Conservation (phyloP, 345 rosid genomes). For the Limnanthes douglasii region DNA sequence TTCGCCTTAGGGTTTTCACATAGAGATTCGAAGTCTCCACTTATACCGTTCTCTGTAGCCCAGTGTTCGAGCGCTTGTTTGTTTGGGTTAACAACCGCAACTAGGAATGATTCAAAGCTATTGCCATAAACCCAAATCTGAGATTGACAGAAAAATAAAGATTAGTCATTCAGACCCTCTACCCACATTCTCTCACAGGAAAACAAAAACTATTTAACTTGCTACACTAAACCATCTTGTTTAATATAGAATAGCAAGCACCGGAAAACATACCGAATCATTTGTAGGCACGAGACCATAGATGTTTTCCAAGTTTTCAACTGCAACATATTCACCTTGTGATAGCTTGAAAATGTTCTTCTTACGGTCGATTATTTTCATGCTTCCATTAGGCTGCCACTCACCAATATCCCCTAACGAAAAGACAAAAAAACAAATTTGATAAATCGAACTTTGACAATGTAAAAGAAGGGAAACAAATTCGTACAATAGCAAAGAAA, state of each 20-base stretch:
- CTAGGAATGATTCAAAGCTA: constrained; percentile 71
- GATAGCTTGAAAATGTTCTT: constrained; percentile 86
- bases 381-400: constrained; percentile 85
- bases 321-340: constrained; percentile 91
- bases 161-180: constrained; percentile 1
- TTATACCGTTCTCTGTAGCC: constrained; percentile 44
- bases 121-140: constrained; percentile 88
- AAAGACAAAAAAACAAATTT: not conserved
- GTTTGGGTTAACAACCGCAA: constrained; percentile 63
- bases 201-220: too few relatives aligned
- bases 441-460: too few relatives aligned
- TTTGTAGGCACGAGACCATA: constrained; percentile 38
- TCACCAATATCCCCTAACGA: constrained; percentile 76
- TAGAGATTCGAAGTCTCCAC: constrained; percentile 38
- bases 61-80: constrained; percentile 45
- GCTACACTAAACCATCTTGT: too few relatives aligned
- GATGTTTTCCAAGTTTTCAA: constrained; percentile 75
- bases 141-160: constrained; percentile 4
- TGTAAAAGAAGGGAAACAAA: too few relatives aligned
- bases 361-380: constrained; percentile 81
- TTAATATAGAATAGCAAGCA: not conserved
- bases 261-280: constrained; percentile 35
- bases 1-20: constrained; percentile 50
- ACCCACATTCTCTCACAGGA: not conserved
- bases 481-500: too few relatives aligned